These are phyloP conservation scores for Lipomyces orientalis DNA, from an alignment of 805 yeast genomes.

Conservation along the genomic window DNA sequence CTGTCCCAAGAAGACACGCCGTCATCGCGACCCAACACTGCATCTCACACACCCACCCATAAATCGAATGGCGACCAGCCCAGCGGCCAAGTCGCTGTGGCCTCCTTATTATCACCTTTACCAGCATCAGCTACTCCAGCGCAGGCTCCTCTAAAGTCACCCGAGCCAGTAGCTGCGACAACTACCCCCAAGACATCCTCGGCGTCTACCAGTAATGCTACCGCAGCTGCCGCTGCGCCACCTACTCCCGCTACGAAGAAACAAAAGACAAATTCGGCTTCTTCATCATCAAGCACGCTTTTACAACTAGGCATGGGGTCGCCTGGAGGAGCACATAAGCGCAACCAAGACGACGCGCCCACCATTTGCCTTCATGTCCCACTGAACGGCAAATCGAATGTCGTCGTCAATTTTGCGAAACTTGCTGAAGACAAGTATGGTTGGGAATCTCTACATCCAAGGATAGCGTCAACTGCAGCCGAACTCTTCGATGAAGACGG, in stretches of 20 bases:
- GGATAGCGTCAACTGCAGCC: conserved; percentile 33
- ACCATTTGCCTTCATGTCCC: conserved; percentile 37
- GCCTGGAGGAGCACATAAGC: neutral
- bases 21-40: conserved; percentile 2
- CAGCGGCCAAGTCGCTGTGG: neutral
- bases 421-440: conserved; percentile 87
- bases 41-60: conserved; percentile 2
- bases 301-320: neutral
- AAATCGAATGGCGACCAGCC: neutral
- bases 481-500: conserved; percentile 54
- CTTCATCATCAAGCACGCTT: conserved; percentile 6
- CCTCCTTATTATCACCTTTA: conserved; percentile 2
- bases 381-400: conserved; percentile 43
- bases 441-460: conserved; percentile 52
- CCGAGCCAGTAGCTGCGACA: conserved; percentile 6
- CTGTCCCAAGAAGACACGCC: conserved; percentile 15
- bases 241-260: conserved; percentile 15
- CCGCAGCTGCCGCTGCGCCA: conserved; percentile 9
- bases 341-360: conserved; percentile 14
- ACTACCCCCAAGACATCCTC: conserved; percentile 3
- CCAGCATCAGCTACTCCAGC: neutral
- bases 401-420: conserved; percentile 71
- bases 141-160: neutral
- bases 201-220: neutral
- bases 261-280: neutral